A percentile compares a stretch with the other conserved stretches of the same genome.
Evolutionary conservation across 78 protist species (phyloP).

Genomic region (Dictyostelium firmibasis): DNA sequence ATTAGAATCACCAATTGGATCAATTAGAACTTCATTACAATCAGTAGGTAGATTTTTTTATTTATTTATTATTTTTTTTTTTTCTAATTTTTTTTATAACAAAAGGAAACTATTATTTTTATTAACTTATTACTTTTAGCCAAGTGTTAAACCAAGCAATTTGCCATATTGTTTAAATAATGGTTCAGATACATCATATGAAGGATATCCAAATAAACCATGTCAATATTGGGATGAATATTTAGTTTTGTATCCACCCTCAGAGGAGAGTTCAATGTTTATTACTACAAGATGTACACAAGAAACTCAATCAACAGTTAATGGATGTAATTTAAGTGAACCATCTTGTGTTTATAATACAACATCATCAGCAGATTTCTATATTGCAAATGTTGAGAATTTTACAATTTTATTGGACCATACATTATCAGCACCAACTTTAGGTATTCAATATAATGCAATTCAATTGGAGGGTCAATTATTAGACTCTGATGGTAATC

Average conservation of each 20-base stretch:
- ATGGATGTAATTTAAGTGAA: slow-evolving; percentile 7
- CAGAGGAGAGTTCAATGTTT: slow-evolving; percentile 33
- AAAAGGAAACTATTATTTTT: background rate
- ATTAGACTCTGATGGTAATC: background rate
- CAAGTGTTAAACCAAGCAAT: background rate
- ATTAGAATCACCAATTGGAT: slow-evolving; percentile 22
- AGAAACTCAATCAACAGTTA: background rate
- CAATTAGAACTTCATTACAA: slow-evolving; percentile 7
- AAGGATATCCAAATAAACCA: slow-evolving; percentile 41
- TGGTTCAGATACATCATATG: background rate
- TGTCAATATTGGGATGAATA: slow-evolving; percentile 76
- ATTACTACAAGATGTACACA: slow-evolving; percentile 45
- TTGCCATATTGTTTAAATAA: slow-evolving; percentile 44
- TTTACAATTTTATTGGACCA: slow-evolving; percentile 63
- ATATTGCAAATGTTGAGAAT: slow-evolving; percentile 45
- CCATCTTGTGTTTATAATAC: slow-evolving; percentile 4
- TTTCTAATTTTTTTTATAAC: background rate
- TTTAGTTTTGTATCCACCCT: slow-evolving; percentile 45
- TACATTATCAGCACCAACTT: slow-evolving; percentile 31
- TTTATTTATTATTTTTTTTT: background rate
- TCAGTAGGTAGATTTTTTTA: background rate
- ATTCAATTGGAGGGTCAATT: slow-evolving; percentile 11
- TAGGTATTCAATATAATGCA: slow-evolving; percentile 61
- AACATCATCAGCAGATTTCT: background rate
- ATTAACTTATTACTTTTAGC: background rate